Percentiles rank a stretch among this genome's conserved stretches.
phyloP scores from a whole-genome alignment of 2,329 filamentous ascomycete species.

The Paecilomyces dactylethromorphus region DNA sequence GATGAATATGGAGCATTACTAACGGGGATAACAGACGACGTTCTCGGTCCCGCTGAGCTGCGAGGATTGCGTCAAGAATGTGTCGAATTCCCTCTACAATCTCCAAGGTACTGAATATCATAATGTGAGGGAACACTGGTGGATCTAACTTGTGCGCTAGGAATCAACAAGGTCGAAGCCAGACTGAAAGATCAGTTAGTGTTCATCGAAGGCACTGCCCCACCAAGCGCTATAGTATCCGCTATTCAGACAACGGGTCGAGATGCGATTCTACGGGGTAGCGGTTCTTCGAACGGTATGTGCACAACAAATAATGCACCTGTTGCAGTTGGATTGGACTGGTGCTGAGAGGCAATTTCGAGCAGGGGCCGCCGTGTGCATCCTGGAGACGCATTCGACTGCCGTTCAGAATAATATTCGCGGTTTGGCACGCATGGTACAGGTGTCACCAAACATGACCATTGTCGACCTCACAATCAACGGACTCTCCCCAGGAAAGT shows the following conservation, averaged over 20 bases:
- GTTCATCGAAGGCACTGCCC: constrained; percentile 77
- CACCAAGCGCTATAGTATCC: constrained; percentile 81
- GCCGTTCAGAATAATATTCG: constrained; percentile 62
- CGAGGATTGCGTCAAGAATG: constrained; percentile 78
- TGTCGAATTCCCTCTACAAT: constrained; percentile 71
- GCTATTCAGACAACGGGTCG: constrained; percentile 85
- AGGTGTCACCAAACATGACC: constrained; percentile 71
- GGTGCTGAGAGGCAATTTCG: background rate
- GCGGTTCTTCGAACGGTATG: constrained; percentile 73
- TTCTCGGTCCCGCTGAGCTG: constrained; percentile 95
- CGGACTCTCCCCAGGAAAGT: constrained; percentile 72
- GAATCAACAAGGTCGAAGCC: constrained; percentile 76
- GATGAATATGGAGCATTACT: constrained; percentile 8
- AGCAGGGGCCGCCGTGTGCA: constrained; percentile 63
- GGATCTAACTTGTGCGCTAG: constrained; percentile 34
- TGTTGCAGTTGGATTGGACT: constrained; percentile 3
- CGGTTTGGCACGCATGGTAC: constrained; percentile 87
- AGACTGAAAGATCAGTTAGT: constrained; percentile 78
- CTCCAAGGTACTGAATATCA: constrained; percentile 50
- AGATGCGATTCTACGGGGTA: constrained; percentile 89
- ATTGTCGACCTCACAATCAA: constrained; percentile 82
- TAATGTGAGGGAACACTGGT: background rate
- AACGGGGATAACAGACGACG: constrained; percentile 57
- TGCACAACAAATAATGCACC: constrained; percentile 2
- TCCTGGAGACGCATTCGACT: constrained; percentile 75